Conservation (phyloP, 352 stramenopile species). For the Phytophthora citrophthora region DNA sequence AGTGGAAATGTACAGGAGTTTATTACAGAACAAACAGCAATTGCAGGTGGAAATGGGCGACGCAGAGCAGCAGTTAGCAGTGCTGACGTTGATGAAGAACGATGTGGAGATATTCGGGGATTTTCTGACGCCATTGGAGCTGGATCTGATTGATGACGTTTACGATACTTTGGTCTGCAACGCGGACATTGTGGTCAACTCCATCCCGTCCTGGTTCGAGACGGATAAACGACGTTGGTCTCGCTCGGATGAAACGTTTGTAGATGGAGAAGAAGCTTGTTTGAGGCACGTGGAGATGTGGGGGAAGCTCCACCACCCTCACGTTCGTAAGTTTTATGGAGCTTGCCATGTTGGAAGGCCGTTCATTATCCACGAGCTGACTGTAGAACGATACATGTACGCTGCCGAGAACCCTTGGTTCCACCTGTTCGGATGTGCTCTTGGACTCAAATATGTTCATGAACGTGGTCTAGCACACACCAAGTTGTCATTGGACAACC, state of each 20-base stretch:
- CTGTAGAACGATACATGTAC: background rate
- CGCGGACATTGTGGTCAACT: background rate
- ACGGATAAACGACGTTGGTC: background rate
- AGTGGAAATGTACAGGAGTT: conserved; percentile 1
- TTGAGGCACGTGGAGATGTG: conserved; percentile 1
- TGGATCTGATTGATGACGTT: conserved; percentile 3
- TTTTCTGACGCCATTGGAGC: conserved; percentile 5
- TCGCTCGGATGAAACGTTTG: background rate
- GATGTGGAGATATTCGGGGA: conserved; percentile 3
- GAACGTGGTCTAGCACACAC: conserved; percentile 4
- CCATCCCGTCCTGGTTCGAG: conserved; percentile 10
- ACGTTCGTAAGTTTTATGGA: conserved; percentile 21
- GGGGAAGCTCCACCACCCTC: conserved; percentile 18
- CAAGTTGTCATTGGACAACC: background rate
- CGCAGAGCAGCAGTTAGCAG: conserved; percentile 15
- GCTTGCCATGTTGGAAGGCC: conserved; percentile 24
- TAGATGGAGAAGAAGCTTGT: conserved; percentile 1
- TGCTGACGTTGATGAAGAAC: conserved; percentile 31
- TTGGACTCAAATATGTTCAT: conserved; percentile 16
- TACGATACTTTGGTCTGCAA: conserved; percentile 5
- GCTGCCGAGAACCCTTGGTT: background rate
- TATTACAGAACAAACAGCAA: conserved; percentile 1
- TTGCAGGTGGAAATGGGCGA: conserved; percentile 11
- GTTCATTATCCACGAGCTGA: conserved; percentile 5
- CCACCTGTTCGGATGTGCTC: conserved; percentile 1